phyloP scores from a whole-genome alignment of 2,329 filamentous ascomycete genomes.

The Neonectria hederae region DNA sequence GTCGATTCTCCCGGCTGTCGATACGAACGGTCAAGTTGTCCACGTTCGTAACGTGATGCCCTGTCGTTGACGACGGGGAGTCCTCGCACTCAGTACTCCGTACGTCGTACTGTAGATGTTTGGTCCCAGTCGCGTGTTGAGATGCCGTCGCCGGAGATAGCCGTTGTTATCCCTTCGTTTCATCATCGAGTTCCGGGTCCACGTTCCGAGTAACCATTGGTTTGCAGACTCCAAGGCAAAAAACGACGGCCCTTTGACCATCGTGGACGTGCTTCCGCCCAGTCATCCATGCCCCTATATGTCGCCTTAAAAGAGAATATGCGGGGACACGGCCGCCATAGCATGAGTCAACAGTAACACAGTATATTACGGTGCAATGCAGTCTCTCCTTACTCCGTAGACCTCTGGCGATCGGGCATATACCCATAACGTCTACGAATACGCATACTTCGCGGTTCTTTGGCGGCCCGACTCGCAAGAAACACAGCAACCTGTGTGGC shows the following conservation, averaged over 20 bases:
- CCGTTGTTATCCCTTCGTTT: constrained; percentile 16
- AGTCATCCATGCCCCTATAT: constrained; percentile 18
- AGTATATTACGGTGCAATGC: constrained; percentile 7
- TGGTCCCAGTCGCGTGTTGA: constrained; percentile 9
- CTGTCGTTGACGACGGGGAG: neutral
- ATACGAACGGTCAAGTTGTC: constrained; percentile 13
- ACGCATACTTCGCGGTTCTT: neutral
- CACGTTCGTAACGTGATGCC: constrained; percentile 16
- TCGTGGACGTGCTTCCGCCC: constrained; percentile 1
- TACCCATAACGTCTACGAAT: neutral
- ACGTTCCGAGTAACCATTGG: constrained; percentile 19
- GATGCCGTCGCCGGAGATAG: constrained; percentile 15
- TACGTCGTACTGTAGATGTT: neutral
- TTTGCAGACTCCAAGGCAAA: neutral
- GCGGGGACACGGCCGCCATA: constrained; percentile 6
- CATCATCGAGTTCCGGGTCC: constrained; percentile 16
- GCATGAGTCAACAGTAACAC: constrained; percentile 10
- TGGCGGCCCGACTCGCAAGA: constrained; percentile 1
- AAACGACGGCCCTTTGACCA: neutral
- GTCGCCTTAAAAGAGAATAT: neutral
- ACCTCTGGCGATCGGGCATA: neutral
- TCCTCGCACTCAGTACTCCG: neutral
- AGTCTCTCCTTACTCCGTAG: neutral
- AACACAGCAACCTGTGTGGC: constrained; percentile 14
- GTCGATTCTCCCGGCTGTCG: neutral